Evolutionary conservation across 1,284 basidiomycete species (phyloP).

Genomic region (Apiotrichum veenhuisii): DNA sequence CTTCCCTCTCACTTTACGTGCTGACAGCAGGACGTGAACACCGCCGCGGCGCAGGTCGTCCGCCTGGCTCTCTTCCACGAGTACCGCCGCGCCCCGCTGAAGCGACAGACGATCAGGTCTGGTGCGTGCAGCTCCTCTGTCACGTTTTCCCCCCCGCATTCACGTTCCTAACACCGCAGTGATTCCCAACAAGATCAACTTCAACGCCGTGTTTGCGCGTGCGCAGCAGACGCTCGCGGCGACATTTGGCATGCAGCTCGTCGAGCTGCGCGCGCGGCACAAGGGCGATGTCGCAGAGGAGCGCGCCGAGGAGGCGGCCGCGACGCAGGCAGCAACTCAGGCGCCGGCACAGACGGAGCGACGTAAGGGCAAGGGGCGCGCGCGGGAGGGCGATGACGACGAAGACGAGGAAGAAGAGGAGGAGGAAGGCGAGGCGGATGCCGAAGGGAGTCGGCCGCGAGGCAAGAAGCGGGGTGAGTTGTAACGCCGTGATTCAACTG

Average conservation of each 20-base stretch:
- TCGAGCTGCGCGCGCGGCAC: conserved; percentile 33
- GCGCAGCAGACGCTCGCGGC: conserved; percentile 32
- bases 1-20: not conserved
- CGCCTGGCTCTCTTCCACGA: conserved; percentile 43
- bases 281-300: conserved; percentile 18
- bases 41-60: conserved; percentile 34
- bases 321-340: conserved; percentile 18
- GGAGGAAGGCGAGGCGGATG: conserved; percentile 13
- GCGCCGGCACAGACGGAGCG: conserved; percentile 15
- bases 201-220: conserved; percentile 26
- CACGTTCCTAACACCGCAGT: conserved; percentile 25
- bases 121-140: conserved; percentile 21
- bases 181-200: conserved; percentile 26
- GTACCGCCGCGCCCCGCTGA: conserved; percentile 34
- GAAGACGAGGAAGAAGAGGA: conserved; percentile 28
- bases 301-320: conserved; percentile 3
- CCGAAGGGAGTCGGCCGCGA: conserved; percentile 7
- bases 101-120: conserved; percentile 33
- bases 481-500: not conserved
- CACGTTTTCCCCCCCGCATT: too few species aligned
- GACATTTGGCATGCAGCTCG: conserved; percentile 45
- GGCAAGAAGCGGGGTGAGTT: conserved; percentile 14
- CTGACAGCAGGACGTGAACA: conserved; percentile 31
- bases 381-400: conserved; percentile 16
- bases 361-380: conserved; percentile 27